Evolutionary conservation across 257 asterid species (phyloP).

Genomic region (Asclepias syriaca): DNA sequence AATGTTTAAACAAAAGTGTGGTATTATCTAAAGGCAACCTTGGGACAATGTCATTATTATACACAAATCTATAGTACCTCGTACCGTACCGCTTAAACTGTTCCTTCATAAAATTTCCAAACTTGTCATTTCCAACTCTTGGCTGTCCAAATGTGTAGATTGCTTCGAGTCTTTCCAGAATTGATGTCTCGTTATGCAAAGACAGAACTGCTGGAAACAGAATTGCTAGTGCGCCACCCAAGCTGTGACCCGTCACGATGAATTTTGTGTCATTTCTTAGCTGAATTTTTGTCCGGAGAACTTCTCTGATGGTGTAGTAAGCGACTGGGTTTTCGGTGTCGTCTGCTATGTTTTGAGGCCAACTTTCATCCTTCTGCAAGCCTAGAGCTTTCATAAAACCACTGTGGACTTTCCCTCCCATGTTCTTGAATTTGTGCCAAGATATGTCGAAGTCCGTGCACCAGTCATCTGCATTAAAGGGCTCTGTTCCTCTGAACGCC

Average conservation of each 20-base stretch:
- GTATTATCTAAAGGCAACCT: constrained; percentile 46
- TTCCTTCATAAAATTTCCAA: constrained; percentile 42
- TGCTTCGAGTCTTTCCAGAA: constrained; percentile 44
- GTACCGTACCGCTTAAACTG: constrained; percentile 22
- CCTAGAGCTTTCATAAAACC: constrained; percentile 71
- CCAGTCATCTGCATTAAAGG: constrained; percentile 26
- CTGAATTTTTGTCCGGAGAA: constrained; percentile 17
- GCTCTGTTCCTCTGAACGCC: constrained; percentile 29
- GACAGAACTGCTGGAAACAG: constrained; percentile 52
- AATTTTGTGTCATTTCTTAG: constrained; percentile 20
- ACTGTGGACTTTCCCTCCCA: constrained; percentile 36
- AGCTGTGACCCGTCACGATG: constrained; percentile 60
- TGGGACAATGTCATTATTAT: constrained; percentile 52
- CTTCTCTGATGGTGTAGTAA: constrained; percentile 35
- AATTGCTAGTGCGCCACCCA: constrained; percentile 62
- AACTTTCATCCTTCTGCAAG: constrained; percentile 24
- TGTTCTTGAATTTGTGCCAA: constrained; percentile 16
- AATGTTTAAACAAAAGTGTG: constrained; percentile 47
- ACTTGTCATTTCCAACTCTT: constrained; percentile 49
- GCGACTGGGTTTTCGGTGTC: constrained; percentile 12
- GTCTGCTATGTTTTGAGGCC: constrained; percentile 21
- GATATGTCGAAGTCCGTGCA: constrained; percentile 25
- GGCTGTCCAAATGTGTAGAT: constrained; percentile 75
- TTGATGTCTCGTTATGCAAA: constrained; percentile 24
- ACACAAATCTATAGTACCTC: constrained; percentile 48